Evolutionary conservation across 1,284 basidiomycete genomes (phyloP), one percentile per base, ranked within the genome.

Genomic region (Leccinum fallax): DNA sequence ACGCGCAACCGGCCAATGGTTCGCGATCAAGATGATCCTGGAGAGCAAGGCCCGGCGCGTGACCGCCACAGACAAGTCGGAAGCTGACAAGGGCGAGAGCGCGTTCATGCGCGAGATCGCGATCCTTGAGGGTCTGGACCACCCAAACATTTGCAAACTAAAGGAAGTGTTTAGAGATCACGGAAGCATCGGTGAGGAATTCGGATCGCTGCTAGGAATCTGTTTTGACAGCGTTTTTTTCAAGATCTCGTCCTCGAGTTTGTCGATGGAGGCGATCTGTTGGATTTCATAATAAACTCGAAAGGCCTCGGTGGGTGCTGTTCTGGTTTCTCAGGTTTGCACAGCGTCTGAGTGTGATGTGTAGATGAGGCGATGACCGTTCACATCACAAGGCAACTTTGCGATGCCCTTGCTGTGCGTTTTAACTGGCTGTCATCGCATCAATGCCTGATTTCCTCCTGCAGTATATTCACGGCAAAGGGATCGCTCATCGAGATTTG

Each of bases 401-500:
- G 90, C 68, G 80, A 87, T 55, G 91, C 91, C 0, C 76, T 91
- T 36, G 77, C 87, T 19, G 88, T 90, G 73, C 67, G 84, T 74
- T 34, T 53, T 30, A 19, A 3, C 40, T 15, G 21, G 3, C 40
- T 13, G 11, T 5, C n/a, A 40, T 51, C 58, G 51, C 15, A 10
- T 53, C 48, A 21, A 32, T 34, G 52, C 48, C 61, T 65, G n/a
- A 65, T 30, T n/a, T 38, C 40, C 15, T 61, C 55, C 5, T 64
- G 5, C 62, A 91, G 87, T 94, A 93, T 71, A 86, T 93, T 49
- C 93, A 94, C 69, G 78, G 77, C 24, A 79, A 84, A 69, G 88
- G 86, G 26, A 86, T 98, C 53, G 86, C 93, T 0, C 95, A 97
- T 77, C 90, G 95, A 38, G 95, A 97, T 76, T 79, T 98, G 53